Evolutionary conservation across 305 asterid species (phyloP).

Genomic region (Fraxinus albicans): DNA sequence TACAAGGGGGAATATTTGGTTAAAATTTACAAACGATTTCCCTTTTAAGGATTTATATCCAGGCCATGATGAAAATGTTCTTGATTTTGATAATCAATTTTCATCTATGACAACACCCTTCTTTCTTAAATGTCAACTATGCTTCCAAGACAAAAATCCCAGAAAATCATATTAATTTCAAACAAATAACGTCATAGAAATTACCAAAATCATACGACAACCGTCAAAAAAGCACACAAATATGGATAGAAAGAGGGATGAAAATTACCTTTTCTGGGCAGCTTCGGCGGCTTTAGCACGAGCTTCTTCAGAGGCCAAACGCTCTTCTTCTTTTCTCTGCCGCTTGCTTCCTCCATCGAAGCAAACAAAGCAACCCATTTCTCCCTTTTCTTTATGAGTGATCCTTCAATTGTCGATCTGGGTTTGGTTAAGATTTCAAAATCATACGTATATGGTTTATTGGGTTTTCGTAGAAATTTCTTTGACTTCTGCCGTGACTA

Average conservation of each 20-base stretch:
- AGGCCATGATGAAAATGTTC: not conserved
- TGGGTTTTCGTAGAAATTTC: not conserved
- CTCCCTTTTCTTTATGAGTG: not conserved
- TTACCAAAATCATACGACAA: not conserved
- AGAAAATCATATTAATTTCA: not conserved
- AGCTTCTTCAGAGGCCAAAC: slow-evolving; percentile 77
- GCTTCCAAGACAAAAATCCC: not conserved
- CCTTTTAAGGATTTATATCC: not conserved
- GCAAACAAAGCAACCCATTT: slow-evolving; percentile 84
- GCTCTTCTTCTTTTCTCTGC: slow-evolving; percentile 73
- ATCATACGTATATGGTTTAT: too few species aligned
- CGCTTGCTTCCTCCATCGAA: slow-evolving; percentile 74
- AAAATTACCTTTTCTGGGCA: slow-evolving; percentile 70
- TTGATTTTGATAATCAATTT: not conserved
- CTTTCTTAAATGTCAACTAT: not conserved
- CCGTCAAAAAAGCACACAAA: not conserved
- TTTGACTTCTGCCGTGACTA: not conserved
- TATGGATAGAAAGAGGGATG: not conserved
- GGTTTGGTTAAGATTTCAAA: not conserved
- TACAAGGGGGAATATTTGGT: not conserved
- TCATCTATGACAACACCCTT: not conserved
- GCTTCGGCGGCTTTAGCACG: slow-evolving; percentile 91
- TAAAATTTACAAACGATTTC: not conserved
- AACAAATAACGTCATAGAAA: not conserved
- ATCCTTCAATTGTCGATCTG: not conserved